Evolutionary conservation across 768 basidiomycete genomes (phyloP).

Genomic region (Agaricus sinodeliciosus): DNA sequence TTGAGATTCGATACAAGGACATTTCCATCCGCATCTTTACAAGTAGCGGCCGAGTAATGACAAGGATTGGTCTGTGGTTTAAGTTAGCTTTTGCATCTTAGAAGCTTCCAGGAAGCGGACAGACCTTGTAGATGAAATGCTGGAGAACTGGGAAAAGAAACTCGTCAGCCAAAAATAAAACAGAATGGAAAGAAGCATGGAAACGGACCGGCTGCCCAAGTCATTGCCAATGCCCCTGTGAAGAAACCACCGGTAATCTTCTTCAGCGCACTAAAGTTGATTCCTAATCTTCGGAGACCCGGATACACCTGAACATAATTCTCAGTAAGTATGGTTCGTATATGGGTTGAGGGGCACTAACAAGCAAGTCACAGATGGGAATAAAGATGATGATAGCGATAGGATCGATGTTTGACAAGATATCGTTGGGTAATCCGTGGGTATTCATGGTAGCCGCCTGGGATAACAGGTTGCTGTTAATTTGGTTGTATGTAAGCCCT

Average conservation of each 20-base stretch:
- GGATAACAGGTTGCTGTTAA: slow-evolving; percentile 73
- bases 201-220: slow-evolving; percentile 45
- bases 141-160: slow-evolving; percentile 42
- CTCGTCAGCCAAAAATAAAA: background rate
- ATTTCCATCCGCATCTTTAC: slow-evolving; percentile 1
- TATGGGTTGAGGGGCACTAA: slow-evolving; percentile 15
- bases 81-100: slow-evolving; percentile 23
- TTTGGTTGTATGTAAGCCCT: slow-evolving; percentile 70
- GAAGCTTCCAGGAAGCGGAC: background rate
- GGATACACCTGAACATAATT: slow-evolving; percentile 37
- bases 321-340: background rate
- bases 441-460: slow-evolving; percentile 78
- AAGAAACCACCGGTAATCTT: slow-evolving; percentile 53
- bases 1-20: slow-evolving; percentile 48
- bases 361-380: slow-evolving; percentile 56
- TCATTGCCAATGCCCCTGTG: slow-evolving; percentile 48
- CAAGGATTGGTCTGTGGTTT: slow-evolving; percentile 20
- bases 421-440: slow-evolving; percentile 68
- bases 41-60: slow-evolving; percentile 4
- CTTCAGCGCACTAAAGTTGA: slow-evolving; percentile 54
- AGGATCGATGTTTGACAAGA: slow-evolving; percentile 74
- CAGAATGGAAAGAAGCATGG: background rate
- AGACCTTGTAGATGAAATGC: slow-evolving; percentile 62
- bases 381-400: slow-evolving; percentile 67
- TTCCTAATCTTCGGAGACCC: slow-evolving; percentile 38